Percentiles rank a stretch among this genome's conserved stretches.
Evolutionary conservation across 768 basidiomycete genomes (phyloP).

Genomic region (Amanita inopinata): DNA sequence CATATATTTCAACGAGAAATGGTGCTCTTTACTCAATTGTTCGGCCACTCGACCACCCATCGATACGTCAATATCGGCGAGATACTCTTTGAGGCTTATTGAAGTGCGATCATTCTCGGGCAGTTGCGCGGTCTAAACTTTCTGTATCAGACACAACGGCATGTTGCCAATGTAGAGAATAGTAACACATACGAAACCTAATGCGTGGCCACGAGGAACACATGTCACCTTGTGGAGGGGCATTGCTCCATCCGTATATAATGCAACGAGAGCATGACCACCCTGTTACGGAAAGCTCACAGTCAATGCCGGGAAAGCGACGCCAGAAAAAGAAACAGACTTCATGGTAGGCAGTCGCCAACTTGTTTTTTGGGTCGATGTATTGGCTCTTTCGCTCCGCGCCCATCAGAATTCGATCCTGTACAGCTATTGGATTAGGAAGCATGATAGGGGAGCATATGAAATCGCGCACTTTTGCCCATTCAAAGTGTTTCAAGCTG

Average conservation of each 20-base stretch:
- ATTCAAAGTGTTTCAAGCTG: conserved; percentile 80
- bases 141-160: too few species aligned
- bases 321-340: conserved; percentile 25
- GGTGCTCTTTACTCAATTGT: conserved; percentile 55
- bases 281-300: conserved; percentile 35
- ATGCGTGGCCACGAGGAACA: conserved; percentile 88
- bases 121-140: conserved; percentile 55
- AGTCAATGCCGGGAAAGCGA: conserved; percentile 7
- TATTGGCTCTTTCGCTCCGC: conserved; percentile 87
- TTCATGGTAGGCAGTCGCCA: conserved; percentile 95
- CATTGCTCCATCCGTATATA: conserved; percentile 93
- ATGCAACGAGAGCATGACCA: conserved; percentile 88
- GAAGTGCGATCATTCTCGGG: conserved; percentile 73
- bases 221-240: conserved; percentile 98
- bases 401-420: conserved; percentile 96
- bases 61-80: conserved; percentile 79
- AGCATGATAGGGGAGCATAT: background rate
- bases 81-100: conserved; percentile 62
- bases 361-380: conserved; percentile 78
- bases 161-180: conserved; percentile 5
- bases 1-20: conserved; percentile 4
- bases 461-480: conserved; percentile 69
- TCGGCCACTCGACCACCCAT: conserved; percentile 96
- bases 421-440: background rate
- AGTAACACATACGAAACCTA: conserved; percentile 67